These are phyloP conservation scores for Lolium multiflorum DNA, from an alignment of 176 grass and related monocot genomes.

Conservation along the genomic window DNA sequence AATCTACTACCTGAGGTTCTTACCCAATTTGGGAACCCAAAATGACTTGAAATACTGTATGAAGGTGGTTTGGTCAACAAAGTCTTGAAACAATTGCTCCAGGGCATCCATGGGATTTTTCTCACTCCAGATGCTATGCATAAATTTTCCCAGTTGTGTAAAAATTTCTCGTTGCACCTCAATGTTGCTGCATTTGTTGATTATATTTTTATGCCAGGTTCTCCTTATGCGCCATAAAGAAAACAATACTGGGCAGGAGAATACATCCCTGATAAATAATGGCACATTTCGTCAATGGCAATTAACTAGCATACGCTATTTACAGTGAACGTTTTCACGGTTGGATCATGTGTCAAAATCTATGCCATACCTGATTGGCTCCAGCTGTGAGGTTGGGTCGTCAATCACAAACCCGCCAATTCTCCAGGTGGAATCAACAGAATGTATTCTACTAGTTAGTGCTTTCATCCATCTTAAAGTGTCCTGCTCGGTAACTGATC, in stretches of 20 bases:
- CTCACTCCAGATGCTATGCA: constrained; percentile 72
- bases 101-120: constrained; percentile 69
- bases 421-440: constrained; percentile 70
- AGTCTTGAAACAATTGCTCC: constrained; percentile 81
- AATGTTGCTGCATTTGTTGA: constrained; percentile 75
- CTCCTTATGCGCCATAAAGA: constrained; percentile 81
- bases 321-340: neutral
- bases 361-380: constrained; percentile 70
- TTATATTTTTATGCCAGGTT: constrained; percentile 87
- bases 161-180: constrained; percentile 79
- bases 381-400: constrained; percentile 79
- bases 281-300: constrained; percentile 24
- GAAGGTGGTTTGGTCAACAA: constrained; percentile 84
- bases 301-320: neutral
- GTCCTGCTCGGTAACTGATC: constrained; percentile 80
- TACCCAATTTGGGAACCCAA: constrained; percentile 96
- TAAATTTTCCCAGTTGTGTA: constrained; percentile 65
- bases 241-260: constrained; percentile 77
- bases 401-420: constrained; percentile 78
- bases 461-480: constrained; percentile 87
- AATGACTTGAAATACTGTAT: constrained; percentile 88
- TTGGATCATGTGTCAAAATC: neutral
- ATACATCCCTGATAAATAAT: constrained; percentile 67
- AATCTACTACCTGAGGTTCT: constrained; percentile 26
- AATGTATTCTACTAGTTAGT: constrained; percentile 69